Base-by-base conservation (phyloP, 2,329 filamentous ascomycete genomes). In the Cladophialophora psammophila region DNA sequence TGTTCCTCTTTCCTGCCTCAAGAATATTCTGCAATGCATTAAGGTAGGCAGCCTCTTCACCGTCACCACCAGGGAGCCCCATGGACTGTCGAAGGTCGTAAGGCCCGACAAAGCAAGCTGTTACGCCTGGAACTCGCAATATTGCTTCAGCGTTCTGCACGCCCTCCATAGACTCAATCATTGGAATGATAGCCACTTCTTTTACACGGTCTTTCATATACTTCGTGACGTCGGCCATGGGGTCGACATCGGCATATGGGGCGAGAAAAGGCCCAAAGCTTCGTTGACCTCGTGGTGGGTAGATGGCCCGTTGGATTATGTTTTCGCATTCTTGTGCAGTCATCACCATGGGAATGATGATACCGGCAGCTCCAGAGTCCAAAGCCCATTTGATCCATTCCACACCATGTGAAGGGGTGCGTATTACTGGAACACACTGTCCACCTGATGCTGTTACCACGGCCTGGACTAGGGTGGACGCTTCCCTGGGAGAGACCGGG, bases 321-420 rank as follows among this genome's bases (percentile, higher is more conserved):
- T 77, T 79, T 67, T 78, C 78, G 3, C 84, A 84, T 67, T 87
- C 85, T 20, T 84, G 81, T 7, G 80, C 80, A 0, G 80, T 84
- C 66, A 84, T 80, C 34, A 86, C 78, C 7, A 86, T 76, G 3
- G 84, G 85, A 3, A 86, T 84, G 26, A 87, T 77, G 36, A 88
- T 81, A 35, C 85, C 86, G 72, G 87, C 85, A 7, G 86, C 86
- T 42, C 86, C 86, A 53, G 84, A 77, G 71, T 88, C 86, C 50
- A 88, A 79, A 8, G 86, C 86, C 60, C 86, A 79, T 74, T 88
- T 88, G 66, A 88, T 84, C 85, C 87, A 86, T 84, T 85, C 87
- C 60, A 82, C 79, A 75, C 87, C 85, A 60, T 86, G 86, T 31
- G 84, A 84, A n/a, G 84, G 80, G 38, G 87, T 82, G 63, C 78